Conservation (phyloP, 495 filamentous ascomycete species). For the Lichenothelia convexa region DNA sequence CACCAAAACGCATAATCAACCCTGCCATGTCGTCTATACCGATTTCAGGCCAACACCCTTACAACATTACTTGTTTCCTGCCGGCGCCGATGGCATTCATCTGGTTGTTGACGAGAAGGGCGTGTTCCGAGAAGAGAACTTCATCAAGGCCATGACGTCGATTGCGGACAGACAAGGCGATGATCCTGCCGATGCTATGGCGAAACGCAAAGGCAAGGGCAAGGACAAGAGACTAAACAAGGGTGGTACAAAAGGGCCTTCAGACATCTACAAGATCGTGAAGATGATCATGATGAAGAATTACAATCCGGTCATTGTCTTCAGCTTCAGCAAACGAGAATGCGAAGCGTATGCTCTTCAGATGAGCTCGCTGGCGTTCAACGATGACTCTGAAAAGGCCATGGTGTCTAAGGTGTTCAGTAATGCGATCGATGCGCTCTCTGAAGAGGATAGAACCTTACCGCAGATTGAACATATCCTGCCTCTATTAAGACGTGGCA, state of each 20-base stretch:
- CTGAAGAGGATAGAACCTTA: constrained; percentile 71
- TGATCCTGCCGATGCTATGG: constrained; percentile 58
- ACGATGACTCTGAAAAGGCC: constrained; percentile 84
- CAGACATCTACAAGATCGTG: constrained; percentile 92
- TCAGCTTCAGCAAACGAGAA: constrained; percentile 96
- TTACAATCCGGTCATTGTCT: constrained; percentile 94
- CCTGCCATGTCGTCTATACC: constrained; percentile 96
- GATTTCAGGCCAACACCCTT: constrained; percentile 92
- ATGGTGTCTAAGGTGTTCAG: constrained; percentile 90
- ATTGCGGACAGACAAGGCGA: constrained; percentile 80
- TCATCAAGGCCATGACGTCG: constrained; percentile 78
- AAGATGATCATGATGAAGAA: constrained; percentile 96
- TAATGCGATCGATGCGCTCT: constrained; percentile 75
- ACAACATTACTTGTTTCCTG: constrained; percentile 95
- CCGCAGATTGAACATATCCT: constrained; percentile 85
- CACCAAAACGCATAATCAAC: constrained; percentile 86
- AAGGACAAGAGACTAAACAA: constrained; percentile 84
- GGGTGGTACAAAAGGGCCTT: constrained; percentile 51
- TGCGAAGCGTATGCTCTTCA: constrained; percentile 74
- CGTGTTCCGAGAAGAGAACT: constrained; percentile 86
- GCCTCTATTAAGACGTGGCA: constrained; percentile 73
- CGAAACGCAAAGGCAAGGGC: constrained; percentile 64
- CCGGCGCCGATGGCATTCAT: constrained; percentile 84
- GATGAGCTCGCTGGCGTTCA: constrained; percentile 79
- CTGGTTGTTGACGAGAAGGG: constrained; percentile 93